phyloP scores from a whole-genome alignment of 768 basidiomycete genomes.

The Cubamyces lactineus region DNA sequence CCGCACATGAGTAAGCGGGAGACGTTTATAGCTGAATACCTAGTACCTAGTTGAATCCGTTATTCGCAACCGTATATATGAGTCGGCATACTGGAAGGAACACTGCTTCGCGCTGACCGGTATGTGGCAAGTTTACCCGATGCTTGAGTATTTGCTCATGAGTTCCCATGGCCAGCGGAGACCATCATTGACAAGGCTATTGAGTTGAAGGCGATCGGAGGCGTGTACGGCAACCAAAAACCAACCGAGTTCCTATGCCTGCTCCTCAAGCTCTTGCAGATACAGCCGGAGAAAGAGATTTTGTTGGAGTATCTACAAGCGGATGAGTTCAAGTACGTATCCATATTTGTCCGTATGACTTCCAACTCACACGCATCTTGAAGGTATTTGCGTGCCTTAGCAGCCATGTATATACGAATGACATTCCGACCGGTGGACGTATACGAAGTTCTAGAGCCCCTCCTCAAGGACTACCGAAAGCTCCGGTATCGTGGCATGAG shows the following conservation, averaged over 20 bases:
- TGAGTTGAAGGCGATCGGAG: constrained; percentile 80
- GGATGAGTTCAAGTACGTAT: constrained; percentile 96
- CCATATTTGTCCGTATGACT: too few species aligned
- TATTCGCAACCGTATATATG: constrained; percentile 95
- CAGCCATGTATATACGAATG: constrained; percentile 93
- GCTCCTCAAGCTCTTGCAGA: constrained; percentile 90
- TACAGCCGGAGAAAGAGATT: constrained; percentile 98
- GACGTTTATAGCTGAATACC: constrained; percentile 29
- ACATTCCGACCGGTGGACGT: constrained; percentile 91
- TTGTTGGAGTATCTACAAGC: constrained; percentile 92
- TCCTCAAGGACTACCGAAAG: constrained; percentile 93
- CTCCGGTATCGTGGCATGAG: constrained; percentile 80
- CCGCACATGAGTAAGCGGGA: background rate
- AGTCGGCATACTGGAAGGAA: constrained; percentile 96
- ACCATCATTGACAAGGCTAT: constrained; percentile 93
- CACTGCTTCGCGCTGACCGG: constrained; percentile 97
- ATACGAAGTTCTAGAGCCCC: constrained; percentile 90
- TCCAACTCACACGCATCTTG: background rate
- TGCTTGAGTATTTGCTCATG: constrained; percentile 8
- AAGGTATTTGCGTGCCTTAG: constrained; percentile 92
- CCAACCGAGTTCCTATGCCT: constrained; percentile 95
- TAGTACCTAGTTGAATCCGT: constrained; percentile 96
- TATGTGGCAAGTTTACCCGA: constrained; percentile 37
- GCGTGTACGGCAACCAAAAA: constrained; percentile 92
- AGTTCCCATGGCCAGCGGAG: constrained; percentile 62